A percentile compares a stretch with the other conserved stretches of the same genome.
phyloP scores from a whole-genome alignment of 768 basidiomycete species.

The Suillus decipiens region DNA sequence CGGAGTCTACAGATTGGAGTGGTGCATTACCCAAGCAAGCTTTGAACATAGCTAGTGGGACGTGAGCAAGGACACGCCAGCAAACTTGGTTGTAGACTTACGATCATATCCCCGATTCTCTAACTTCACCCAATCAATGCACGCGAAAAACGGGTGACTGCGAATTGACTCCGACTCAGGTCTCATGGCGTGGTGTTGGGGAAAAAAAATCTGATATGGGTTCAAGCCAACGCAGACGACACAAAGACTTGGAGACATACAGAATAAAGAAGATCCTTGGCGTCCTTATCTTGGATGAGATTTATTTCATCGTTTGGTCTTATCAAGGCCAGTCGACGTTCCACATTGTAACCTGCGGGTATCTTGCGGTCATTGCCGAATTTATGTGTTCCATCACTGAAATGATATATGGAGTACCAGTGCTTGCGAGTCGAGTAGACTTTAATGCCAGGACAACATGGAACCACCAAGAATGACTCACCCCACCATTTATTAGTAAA shows the following conservation, averaged over 20 bases:
- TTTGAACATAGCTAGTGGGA: conserved; percentile 4
- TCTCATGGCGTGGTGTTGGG: conserved; percentile 10
- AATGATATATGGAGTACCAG: conserved; percentile 13
- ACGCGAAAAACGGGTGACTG: conserved; percentile 13
- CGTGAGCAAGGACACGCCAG: not conserved
- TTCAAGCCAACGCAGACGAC: not conserved
- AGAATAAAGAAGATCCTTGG: conserved; percentile 14
- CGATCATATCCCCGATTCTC: conserved; percentile 13
- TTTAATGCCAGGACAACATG: not conserved
- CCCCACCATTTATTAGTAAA: conserved; percentile 12
- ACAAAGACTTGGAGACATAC: not conserved
- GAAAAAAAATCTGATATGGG: conserved; percentile 5
- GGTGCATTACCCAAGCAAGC: not conserved
- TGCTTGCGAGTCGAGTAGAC: conserved; percentile 4
- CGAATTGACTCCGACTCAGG: conserved; percentile 15
- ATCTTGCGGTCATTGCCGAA: not conserved
- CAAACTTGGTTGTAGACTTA: not conserved
- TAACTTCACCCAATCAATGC: conserved; percentile 13
- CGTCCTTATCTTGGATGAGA: conserved; percentile 10
- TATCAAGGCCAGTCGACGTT: conserved; percentile 2
- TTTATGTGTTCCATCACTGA: not conserved
- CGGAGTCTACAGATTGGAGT: conserved; percentile 1
- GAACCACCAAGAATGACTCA: conserved; percentile 1
- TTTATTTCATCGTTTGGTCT: conserved; percentile 8
- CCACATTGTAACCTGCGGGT: not conserved